Conservation (phyloP, 148 eudicot species). For the Silene latifolia region DNA sequence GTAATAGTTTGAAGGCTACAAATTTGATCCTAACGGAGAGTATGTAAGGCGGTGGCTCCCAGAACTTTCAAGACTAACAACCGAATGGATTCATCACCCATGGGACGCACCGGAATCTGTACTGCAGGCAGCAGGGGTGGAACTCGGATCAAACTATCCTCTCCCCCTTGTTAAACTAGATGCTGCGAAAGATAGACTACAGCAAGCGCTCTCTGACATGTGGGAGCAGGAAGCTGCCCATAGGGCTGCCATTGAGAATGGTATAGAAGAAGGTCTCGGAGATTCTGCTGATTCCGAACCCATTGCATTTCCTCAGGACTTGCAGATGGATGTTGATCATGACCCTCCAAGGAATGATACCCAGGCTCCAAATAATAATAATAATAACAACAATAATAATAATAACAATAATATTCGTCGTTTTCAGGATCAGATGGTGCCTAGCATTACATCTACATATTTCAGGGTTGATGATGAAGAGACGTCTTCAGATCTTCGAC, state of each 20-base stretch:
- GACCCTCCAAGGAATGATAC: slow-evolving; percentile 47
- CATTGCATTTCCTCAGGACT: slow-evolving; percentile 72
- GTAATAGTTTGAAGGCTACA: slow-evolving; percentile 82
- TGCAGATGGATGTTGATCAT: slow-evolving; percentile 66
- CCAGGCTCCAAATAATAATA: slow-evolving; percentile 20
- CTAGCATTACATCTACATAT: slow-evolving; percentile 74
- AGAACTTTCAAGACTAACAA: slow-evolving; percentile 87
- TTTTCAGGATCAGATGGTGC: slow-evolving; percentile 94
- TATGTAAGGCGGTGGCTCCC: slow-evolving; percentile 97
- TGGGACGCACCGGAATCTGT: slow-evolving; percentile 92
- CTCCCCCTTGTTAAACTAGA: slow-evolving; percentile 83
- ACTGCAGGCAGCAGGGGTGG: slow-evolving; percentile 91
- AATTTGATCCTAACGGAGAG: slow-evolving; percentile 89
- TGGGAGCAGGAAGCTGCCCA: slow-evolving; percentile 83
- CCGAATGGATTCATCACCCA: slow-evolving; percentile 98
- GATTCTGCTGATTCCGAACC: slow-evolving; percentile 67
- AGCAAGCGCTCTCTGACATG: slow-evolving; percentile 77
- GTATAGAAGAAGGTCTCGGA: slow-evolving; percentile 93
- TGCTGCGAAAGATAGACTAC: slow-evolving; percentile 70
- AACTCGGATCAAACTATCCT: slow-evolving; percentile 92
- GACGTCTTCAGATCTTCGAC: slow-evolving; percentile 55
- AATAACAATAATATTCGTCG: slow-evolving; percentile 26
- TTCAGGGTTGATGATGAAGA: slow-evolving; percentile 64
- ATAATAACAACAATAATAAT: neutral
- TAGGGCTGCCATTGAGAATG: slow-evolving; percentile 74